A percentile compares a stretch with the other conserved stretches of the same genome.
phyloP scores from a whole-genome alignment of 2,329 filamentous ascomycete genomes.

The Paecilomyces fulvus region DNA sequence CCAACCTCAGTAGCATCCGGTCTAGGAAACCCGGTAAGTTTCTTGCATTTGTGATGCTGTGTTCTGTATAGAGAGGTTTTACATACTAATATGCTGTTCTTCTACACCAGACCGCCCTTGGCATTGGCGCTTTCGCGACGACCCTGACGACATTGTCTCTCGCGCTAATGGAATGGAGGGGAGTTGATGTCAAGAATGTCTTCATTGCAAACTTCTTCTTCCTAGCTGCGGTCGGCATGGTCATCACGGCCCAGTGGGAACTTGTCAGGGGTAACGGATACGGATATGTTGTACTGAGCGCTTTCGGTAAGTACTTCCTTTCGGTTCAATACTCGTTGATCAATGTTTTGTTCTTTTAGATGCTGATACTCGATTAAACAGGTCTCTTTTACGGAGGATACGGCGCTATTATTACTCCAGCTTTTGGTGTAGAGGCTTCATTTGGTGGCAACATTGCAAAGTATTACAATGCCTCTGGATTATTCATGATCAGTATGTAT shows the following conservation, averaged over 20 bases:
- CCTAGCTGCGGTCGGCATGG: constrained; percentile 42
- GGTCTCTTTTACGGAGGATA: constrained; percentile 45
- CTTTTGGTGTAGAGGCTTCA: constrained; percentile 37
- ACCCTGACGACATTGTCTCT: constrained; percentile 47
- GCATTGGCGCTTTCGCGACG: constrained; percentile 47
- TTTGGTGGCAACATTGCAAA: constrained; percentile 36
- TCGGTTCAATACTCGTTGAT: neutral
- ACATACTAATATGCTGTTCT: neutral
- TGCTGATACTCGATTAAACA: constrained; percentile 5
- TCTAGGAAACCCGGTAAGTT: neutral
- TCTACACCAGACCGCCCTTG: constrained; percentile 35
- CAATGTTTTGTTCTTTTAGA: neutral
- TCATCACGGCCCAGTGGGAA: constrained; percentile 51
- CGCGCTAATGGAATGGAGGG: constrained; percentile 48
- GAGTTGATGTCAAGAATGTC: constrained; percentile 43
- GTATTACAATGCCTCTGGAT: constrained; percentile 44
- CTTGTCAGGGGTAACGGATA: constrained; percentile 45
- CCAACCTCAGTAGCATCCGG: neutral
- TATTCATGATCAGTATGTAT: constrained; percentile 33
- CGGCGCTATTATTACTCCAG: constrained; percentile 40
- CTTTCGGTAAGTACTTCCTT: constrained; percentile 36
- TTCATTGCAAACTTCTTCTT: constrained; percentile 51
- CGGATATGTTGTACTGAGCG: constrained; percentile 46
- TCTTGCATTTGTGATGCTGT: neutral
- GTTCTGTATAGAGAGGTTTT: neutral